Evolutionary conservation across 495 filamentous ascomycete species (phyloP).

Genomic region (Neurospora hispaniola): DNA sequence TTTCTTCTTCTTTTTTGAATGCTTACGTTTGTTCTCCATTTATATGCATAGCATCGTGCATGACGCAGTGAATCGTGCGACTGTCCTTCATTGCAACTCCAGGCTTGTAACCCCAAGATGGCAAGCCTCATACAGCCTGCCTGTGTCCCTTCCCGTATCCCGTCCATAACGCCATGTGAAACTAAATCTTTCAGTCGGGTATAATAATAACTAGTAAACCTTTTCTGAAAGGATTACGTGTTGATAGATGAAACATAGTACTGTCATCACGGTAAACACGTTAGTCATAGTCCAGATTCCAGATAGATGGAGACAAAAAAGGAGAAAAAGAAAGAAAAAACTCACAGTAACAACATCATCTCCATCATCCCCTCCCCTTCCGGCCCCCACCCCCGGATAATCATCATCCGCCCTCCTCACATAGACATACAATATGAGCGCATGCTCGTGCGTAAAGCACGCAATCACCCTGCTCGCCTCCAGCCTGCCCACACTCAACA

Average conservation of each 20-base stretch:
- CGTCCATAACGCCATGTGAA: neutral
- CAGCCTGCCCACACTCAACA: conserved; percentile 78
- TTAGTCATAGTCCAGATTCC: neutral
- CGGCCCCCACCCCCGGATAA: neutral
- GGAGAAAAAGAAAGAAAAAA: neutral
- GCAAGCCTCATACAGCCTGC: neutral
- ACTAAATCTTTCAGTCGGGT: neutral
- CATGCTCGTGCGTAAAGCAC: conserved; percentile 69
- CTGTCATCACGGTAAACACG: neutral
- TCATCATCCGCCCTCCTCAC: conserved; percentile 56
- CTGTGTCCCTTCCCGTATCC: neutral
- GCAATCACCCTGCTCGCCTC: conserved; percentile 79
- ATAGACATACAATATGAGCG: conserved; percentile 87
- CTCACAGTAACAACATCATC: neutral
- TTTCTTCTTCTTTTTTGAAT: no score
- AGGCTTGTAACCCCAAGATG: neutral
- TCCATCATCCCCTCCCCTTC: neutral
- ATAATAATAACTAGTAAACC: neutral
- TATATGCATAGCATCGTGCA: neutral
- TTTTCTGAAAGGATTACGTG: neutral
- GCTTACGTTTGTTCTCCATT: neutral
- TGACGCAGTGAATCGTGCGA: accelerated
- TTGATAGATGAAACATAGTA: conserved; percentile 13
- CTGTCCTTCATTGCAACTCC: neutral
- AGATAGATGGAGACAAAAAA: no score